Percentiles rank a stretch among this genome's conserved stretches.
These are phyloP conservation scores for Colletotrichum eleusines DNA, from an alignment of 2,329 filamentous ascomycete genomes.

Conservation along the genomic window DNA sequence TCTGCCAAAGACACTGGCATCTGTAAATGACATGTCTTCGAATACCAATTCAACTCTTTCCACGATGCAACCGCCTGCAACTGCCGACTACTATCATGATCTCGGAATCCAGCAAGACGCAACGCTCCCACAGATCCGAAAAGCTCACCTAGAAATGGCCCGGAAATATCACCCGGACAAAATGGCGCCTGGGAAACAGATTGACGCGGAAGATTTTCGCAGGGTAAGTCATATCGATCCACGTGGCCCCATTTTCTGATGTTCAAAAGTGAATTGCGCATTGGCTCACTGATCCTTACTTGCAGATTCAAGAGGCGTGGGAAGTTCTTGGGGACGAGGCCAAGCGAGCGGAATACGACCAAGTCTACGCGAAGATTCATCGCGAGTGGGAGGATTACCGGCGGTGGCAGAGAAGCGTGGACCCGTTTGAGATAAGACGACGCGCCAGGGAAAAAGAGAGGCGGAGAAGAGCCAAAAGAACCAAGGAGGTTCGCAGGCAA, in stretches of 20 bases:
- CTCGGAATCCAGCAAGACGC: neutral
- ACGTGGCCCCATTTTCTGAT: neutral
- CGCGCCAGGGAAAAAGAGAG: neutral
- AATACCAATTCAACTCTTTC: no score
- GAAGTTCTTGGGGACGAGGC: neutral
- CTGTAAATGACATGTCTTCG: neutral
- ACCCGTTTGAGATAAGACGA: neutral
- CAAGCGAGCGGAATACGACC: neutral
- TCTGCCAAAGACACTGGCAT: no score
- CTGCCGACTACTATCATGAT: neutral
- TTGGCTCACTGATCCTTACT: neutral
- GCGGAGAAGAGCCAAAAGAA: neutral
- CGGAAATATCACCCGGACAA: constrained; percentile 2
- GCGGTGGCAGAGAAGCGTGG: neutral
- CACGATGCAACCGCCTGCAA: neutral
- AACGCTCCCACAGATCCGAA: neutral
- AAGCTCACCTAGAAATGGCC: neutral
- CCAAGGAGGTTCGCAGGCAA: neutral
- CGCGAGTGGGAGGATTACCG: neutral
- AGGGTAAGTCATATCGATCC: neutral
- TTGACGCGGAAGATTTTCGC: neutral
- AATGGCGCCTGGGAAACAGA: neutral
- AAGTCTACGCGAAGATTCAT: neutral
- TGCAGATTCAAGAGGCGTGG: constrained; percentile 3
- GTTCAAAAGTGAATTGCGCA: neutral